Percentiles rank a stretch among this genome's conserved stretches.
Evolutionary conservation across 768 basidiomycete genomes (phyloP).

Genomic region (Brasilioporus rufonigricans): DNA sequence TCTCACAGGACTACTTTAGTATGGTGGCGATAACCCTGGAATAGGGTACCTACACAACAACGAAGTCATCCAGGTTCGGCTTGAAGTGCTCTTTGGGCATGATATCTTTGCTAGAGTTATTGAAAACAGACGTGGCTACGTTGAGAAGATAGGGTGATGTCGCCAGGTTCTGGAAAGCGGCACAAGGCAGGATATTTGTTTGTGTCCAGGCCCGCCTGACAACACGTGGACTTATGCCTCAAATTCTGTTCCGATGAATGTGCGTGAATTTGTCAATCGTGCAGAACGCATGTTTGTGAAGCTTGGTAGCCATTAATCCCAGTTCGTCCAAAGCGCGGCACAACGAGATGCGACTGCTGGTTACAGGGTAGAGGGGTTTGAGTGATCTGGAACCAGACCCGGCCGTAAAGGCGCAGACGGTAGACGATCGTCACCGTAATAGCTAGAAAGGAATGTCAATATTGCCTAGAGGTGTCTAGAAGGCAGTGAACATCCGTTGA

Average conservation of each 20-base stretch:
- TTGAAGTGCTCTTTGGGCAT: slow-evolving; percentile 3
- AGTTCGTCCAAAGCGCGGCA: too few species aligned
- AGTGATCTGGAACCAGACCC: too few species aligned
- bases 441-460: too few species aligned
- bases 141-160: background rate
- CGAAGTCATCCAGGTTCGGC: slow-evolving; percentile 1
- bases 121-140: background rate
- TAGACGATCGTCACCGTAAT: too few species aligned
- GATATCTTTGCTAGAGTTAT: background rate
- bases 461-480: too few species aligned
- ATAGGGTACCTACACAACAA: slow-evolving; percentile 13
- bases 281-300: background rate
- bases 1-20: background rate
- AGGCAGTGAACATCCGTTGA: too few species aligned
- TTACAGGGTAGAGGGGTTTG: too few species aligned
- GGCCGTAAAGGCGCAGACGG: too few species aligned
- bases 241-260: background rate
- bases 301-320: too few species aligned
- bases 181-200: background rate
- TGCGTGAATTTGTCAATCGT: background rate
- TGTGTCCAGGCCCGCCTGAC: background rate
- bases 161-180: slow-evolving; percentile 4
- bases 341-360: too few species aligned
- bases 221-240: background rate
- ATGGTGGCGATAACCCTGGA: too few species aligned